Base-by-base conservation (phyloP, 2,329 filamentous ascomycete species). In the Botrytis cinerea region DNA sequence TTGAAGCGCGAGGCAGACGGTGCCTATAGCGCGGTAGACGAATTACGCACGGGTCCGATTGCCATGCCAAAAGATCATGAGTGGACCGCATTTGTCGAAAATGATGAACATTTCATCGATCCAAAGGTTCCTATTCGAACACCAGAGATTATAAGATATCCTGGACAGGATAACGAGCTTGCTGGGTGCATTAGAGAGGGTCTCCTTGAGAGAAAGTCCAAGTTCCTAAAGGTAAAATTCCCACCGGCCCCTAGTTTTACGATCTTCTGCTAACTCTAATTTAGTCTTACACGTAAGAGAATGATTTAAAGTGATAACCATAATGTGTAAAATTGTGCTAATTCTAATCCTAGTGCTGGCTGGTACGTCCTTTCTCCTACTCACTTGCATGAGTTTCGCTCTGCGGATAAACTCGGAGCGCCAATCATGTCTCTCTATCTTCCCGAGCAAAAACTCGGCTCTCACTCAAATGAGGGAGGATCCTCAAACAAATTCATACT, bases 311-410 rank as follows among this genome's bases (percentile, higher is more conserved):
- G 22, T 43, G 54, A 59, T 16, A 22, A n/a, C 9, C 10, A 2
- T 18, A 4, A 32, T 14, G 20, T 18, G 10, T 38, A 3, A 32
- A 32, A 25, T 60, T 48, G n/a, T 72, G 43, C 70, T 72, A 68
- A 72, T 72, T 40, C 22, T 28, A 8, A 40, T 48, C 48, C 51
- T 68, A 72, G 70, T 54, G 38, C 70, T 25, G 70, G 70, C 62
- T 72, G 93, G 93, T 98, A 98, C 82, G 94, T 98, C 66, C 86
- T 99, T 78, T 97, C 96, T 78, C 93, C 96, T 25, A 98, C 96
- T 73, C 96, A 99, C 83, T 88, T 99, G 35, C 96, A 99, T 84
- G 96, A 99, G 83, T 99, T 98, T 88, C 98, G 97, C 82, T 97
- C 94, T n/a, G 94, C 94, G 77, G 95, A 98, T 83, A 95, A 95